Percentiles rank a stretch among this genome's conserved stretches.
These are phyloP conservation scores for Erodium texanum DNA, from an alignment of 441 rosid species.

Conservation along the genomic window DNA sequence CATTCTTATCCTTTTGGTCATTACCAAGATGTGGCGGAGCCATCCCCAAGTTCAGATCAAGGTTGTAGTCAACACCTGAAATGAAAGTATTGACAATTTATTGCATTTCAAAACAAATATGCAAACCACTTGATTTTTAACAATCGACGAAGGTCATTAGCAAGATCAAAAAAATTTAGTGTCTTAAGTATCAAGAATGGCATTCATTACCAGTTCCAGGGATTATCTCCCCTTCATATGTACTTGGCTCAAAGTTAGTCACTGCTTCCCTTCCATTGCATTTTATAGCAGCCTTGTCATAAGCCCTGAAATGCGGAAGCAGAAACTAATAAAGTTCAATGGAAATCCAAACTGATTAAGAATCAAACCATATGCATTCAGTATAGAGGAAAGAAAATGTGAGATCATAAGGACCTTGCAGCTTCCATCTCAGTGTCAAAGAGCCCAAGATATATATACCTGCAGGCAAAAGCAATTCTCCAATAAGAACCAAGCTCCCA, in stretches of 20 bases:
- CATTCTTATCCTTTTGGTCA: slow-evolving; percentile 20
- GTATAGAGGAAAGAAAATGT: neutral
- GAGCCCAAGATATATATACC: slow-evolving; percentile 95
- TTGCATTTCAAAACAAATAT: neutral
- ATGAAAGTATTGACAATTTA: neutral
- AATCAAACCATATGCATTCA: neutral
- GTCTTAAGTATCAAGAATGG: neutral
- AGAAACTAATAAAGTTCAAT: slow-evolving; percentile 10
- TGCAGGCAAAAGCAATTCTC: slow-evolving; percentile 29
- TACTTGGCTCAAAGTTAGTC: slow-evolving; percentile 66
- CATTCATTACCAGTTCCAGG: slow-evolving; percentile 18
- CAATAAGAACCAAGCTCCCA: slow-evolving; percentile 18
- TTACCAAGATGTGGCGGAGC: slow-evolving; percentile 32
- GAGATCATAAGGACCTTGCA: slow-evolving; percentile 50
- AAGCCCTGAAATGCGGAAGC: slow-evolving; percentile 44
- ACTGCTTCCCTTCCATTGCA: slow-evolving; percentile 76
- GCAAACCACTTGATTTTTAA: neutral
- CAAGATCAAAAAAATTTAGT: neutral
- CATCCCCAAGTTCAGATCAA: slow-evolving; percentile 55
- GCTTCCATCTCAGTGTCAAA: slow-evolving; percentile 61
- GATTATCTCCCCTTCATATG: slow-evolving; percentile 37
- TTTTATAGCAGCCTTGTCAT: slow-evolving; percentile 83
- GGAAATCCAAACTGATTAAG: neutral
- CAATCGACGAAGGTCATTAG: neutral
- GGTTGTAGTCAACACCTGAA: slow-evolving; percentile 27